Base-by-base conservation (phyloP, 169 alveolate genomes). In the Cryptosporidium parvum region DNA sequence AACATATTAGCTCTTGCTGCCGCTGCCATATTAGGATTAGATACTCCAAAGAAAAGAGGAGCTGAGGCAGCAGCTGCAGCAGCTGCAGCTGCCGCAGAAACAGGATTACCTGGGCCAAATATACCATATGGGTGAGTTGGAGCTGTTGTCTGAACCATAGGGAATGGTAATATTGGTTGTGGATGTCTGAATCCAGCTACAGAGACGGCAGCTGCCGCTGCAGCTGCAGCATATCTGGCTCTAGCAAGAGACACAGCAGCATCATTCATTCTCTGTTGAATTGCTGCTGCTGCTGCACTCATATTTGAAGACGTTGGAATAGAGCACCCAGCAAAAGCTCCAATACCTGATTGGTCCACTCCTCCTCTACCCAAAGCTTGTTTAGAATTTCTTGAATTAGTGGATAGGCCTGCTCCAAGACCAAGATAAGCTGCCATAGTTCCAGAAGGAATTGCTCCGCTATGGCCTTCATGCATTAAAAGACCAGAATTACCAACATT, bases 211-310 rank as follows among this genome's bases (percentile, higher is more conserved):
- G 89, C 89, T 5, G 89, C 89, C 10, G 89, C 89, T 3, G 89
- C 89, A 0, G 86, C 86, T 16, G 86, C 86, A 6, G 89, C 89
- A n/a, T 80, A 80, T 44, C 89, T 80, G 26, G 89, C 89, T 48
- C 89, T 80, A 16, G 89, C 89, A 4, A 80, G 31, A 18, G 89
- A 80, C 1, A 80, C 53, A 6, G 89, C 89, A 12, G 89, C 89
- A 21, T 80, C 89, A 31, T 80, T 80, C 89, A 80, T 80, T 23
- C 89, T 80, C 44, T 80, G 89, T 21, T 80, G 89, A 45, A 80
- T 80, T 12, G 89, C 89, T 0, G 37, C 75, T 6, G 89, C 89
- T 18, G 89, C 89, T 26, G 89, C 72, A 51, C 68, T 80, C 89
- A 80, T 80, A 21, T 75, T 59, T 6, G 75, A 61, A 12, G 89